Percentiles rank a stretch among this genome's conserved stretches.
Evolutionary conservation across 2,329 filamentous ascomycete genomes (phyloP).

Genomic region (Aspergillus ustus): DNA sequence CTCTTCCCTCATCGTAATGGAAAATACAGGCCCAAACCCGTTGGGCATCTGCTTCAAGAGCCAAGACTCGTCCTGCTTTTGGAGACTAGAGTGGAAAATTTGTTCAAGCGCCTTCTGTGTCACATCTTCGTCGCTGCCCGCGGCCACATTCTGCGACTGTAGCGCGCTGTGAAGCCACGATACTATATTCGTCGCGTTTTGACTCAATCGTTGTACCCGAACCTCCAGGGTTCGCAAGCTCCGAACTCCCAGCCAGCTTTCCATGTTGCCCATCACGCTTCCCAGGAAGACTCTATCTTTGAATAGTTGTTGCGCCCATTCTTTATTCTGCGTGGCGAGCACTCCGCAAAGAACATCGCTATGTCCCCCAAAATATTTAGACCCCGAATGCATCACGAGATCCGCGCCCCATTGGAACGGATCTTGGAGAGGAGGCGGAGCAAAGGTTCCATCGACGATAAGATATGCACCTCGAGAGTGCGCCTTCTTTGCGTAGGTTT

Average conservation of each 20-base stretch:
- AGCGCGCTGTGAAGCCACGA: slow-evolving; percentile 68
- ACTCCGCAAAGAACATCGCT: slow-evolving; percentile 91
- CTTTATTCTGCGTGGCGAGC: slow-evolving; percentile 64
- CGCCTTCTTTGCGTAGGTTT: slow-evolving; percentile 72
- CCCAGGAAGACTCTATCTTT: slow-evolving; percentile 78
- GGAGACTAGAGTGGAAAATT: slow-evolving; percentile 79
- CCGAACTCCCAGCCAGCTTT: slow-evolving; percentile 89
- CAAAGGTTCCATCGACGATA: slow-evolving; percentile 90
- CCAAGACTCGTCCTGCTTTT: slow-evolving; percentile 72
- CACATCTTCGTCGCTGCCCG: slow-evolving; percentile 47
- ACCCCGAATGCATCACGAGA: slow-evolving; percentile 87
- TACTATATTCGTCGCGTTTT: slow-evolving; percentile 71
- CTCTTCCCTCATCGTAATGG: slow-evolving; percentile 67
- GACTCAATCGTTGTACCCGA: slow-evolving; percentile 76
- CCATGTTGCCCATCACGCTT: slow-evolving; percentile 82
- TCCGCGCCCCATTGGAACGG: slow-evolving; percentile 83
- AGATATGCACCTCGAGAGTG: slow-evolving; percentile 73
- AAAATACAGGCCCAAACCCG: slow-evolving; percentile 88
- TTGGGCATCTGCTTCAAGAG: slow-evolving; percentile 85
- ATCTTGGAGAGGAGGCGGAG: slow-evolving; percentile 84
- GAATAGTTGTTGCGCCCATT: slow-evolving; percentile 66
- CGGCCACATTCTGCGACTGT: slow-evolving; percentile 39
- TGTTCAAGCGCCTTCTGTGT: slow-evolving; percentile 62
- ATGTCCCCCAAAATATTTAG: slow-evolving; percentile 96
- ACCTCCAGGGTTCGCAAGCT: slow-evolving; percentile 86